Base-by-base conservation (phyloP, 495 filamentous ascomycete genomes). In the Delitschia confertaspora region DNA sequence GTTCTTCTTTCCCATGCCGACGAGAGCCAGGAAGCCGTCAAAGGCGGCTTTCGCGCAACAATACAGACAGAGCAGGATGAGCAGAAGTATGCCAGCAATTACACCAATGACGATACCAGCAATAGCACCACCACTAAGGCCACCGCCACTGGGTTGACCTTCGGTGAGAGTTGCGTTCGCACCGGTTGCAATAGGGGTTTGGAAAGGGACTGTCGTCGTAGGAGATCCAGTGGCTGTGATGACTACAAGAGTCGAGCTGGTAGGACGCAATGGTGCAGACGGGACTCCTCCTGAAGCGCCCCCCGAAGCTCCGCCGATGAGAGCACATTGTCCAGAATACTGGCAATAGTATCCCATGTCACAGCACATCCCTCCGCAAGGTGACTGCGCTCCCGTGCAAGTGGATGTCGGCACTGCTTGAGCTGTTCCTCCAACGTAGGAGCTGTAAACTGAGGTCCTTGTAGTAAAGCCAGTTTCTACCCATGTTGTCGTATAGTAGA, bases 91-190 rank as follows among this genome's bases (percentile, higher is more conserved):
- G 55, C 82, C 88, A n/a, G 74, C 76, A 51, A 95, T 74, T 4
- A 79, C 76, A 50, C 88, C 88, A 35, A 95, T 82, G 48, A 95
- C 88, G 51, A 95, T 95, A 31, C 88, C 88, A n/a, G 88, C 88
- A 55, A 95, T 94, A 18, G 87, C 88, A 45, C 88, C 88, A 36
- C 74, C 77, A 57, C 80, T 86, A 33, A 95, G 68, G 40, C 75
- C 73, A 37, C 71, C 67, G 44, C 69, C 60, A 27, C 55, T 57
- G 14, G 60, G 42, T 14, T 64, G 61, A 3, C 53, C 16, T 6
- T 65, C 58, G 7, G 39, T 26, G 19, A 59, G 57, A 25, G 58
- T 69, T 56, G 66, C 43, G 62, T 74, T 63, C 18, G 70, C 68
- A 21, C 64, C 64, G 11, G 78, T 78, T 19, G 66, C 63, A 0